phyloP scores from a whole-genome alignment of 164 flowering plant genomes.

The Dillenia turbinata region DNA sequence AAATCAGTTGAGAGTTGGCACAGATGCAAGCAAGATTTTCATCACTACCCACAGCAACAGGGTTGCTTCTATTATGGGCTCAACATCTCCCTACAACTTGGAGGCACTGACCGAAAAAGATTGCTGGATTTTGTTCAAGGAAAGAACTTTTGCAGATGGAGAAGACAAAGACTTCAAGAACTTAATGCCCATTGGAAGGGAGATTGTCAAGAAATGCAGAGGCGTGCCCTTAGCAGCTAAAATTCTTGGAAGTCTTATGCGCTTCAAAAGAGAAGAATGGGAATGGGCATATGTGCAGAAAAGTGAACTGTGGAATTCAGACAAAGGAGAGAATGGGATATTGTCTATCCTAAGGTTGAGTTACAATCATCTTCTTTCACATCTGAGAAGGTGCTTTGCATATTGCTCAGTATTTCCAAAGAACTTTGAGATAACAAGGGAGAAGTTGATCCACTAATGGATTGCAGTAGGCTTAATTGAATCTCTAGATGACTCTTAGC shows the following conservation, averaged over 20 bases:
- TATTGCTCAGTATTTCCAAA: slow-evolving; percentile 15
- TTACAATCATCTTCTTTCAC: slow-evolving; percentile 14
- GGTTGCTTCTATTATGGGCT: slow-evolving; percentile 7
- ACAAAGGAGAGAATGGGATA: not conserved
- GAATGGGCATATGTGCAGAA: slow-evolving; percentile 9
- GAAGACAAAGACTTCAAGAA: not conserved
- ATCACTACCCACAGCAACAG: not conserved
- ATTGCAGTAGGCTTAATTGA: slow-evolving; percentile 16
- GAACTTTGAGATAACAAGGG: slow-evolving; percentile 7
- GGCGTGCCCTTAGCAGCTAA: slow-evolving; percentile 10
- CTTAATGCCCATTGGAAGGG: slow-evolving; percentile 4
- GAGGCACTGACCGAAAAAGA: not conserved
- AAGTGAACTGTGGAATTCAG: slow-evolving; percentile 14
- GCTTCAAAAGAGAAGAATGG: slow-evolving; percentile 6
- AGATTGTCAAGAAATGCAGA: slow-evolving; percentile 9
- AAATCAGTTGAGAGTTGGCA: not conserved
- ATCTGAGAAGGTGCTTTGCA: slow-evolving; percentile 10
- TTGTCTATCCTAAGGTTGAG: slow-evolving; percentile 14
- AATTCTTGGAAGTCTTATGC: slow-evolving; percentile 11
- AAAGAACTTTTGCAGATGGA: slow-evolving; percentile 1
- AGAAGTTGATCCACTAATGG: slow-evolving; percentile 14
- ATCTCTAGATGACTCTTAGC: not conserved
- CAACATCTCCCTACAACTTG: slow-evolving; percentile 3
- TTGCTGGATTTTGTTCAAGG: slow-evolving; percentile 16
- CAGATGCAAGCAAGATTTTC: slow-evolving; percentile 7